A percentile compares a stretch with the other conserved stretches of the same genome.
Evolutionary conservation across 1,139 yeast species (phyloP).

Genomic region (Scheffersomyces illinoinensis): DNA sequence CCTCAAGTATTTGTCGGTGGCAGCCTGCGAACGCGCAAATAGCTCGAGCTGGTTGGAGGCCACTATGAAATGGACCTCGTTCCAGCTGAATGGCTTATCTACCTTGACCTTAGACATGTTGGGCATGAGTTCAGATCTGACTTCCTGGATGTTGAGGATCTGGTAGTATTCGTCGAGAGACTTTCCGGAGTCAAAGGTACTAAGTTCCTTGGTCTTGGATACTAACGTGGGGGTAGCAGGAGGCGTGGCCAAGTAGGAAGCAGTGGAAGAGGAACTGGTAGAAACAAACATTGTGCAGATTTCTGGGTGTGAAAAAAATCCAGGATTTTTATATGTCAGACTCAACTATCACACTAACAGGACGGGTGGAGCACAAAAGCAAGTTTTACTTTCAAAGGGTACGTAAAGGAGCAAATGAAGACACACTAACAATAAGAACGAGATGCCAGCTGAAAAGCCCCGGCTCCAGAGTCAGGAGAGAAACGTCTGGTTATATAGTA

Average conservation of each 20-base stretch:
- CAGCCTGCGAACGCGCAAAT: slow-evolving; percentile 39
- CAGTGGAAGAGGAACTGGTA: not conserved
- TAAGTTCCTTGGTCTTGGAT: not conserved
- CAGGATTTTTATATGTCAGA: too few relatives aligned
- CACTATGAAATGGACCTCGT: slow-evolving; percentile 32
- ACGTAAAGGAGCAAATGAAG: too few relatives aligned
- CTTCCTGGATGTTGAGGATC: slow-evolving; percentile 21
- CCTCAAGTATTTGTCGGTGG: slow-evolving; percentile 32
- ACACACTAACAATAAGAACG: too few relatives aligned
- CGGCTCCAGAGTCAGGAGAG: too few relatives aligned
- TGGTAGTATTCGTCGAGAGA: slow-evolving; percentile 13
- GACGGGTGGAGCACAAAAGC: too few relatives aligned
- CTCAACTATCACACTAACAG: too few relatives aligned
- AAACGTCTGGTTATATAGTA: too few relatives aligned
- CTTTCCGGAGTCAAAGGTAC: not conserved
- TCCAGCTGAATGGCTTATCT: slow-evolving; percentile 31
- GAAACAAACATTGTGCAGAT: too few relatives aligned
- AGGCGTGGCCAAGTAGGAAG: slow-evolving; percentile 12
- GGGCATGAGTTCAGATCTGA: slow-evolving; percentile 41
- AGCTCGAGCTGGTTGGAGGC: slow-evolving; percentile 34
- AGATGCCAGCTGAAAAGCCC: too few relatives aligned
- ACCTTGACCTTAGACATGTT: slow-evolving; percentile 37
- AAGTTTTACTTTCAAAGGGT: too few relatives aligned
- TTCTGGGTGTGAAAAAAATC: too few relatives aligned
- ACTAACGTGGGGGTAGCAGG: slow-evolving; percentile 14